A percentile compares a stretch with the other conserved stretches of the same genome.
These are phyloP conservation scores for Pseudogymnoascus sp. DNA, from an alignment of 2,329 filamentous ascomycete genomes.

Conservation along the genomic window DNA sequence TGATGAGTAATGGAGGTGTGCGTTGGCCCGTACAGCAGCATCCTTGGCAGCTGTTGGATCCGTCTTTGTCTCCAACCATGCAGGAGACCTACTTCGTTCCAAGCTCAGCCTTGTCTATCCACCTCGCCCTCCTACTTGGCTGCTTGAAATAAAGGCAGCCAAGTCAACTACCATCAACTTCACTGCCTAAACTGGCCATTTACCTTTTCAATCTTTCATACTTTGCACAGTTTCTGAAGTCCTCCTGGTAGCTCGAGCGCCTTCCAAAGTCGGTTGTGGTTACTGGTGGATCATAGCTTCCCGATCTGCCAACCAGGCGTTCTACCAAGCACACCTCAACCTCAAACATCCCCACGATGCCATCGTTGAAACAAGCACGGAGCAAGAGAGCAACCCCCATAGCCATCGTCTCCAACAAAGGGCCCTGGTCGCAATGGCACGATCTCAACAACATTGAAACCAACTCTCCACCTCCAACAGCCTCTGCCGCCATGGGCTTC, in stretches of 20 bases:
- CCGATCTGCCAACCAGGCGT: background rate
- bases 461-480: background rate
- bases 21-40: background rate
- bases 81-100: background rate
- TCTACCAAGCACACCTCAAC: background rate
- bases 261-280: background rate
- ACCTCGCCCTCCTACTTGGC: background rate
- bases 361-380: background rate
- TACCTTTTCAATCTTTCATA: background rate
- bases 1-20: conserved; percentile 2
- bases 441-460: background rate
- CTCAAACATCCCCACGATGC: conserved; percentile 1
- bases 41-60: background rate
- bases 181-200: background rate
- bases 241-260: background rate
- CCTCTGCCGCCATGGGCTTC: background rate
- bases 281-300: conserved; percentile 6
- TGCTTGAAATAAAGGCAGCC: background rate
- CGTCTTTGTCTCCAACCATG: background rate
- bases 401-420: background rate
- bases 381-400: conserved; percentile 5
- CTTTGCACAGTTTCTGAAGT: background rate
- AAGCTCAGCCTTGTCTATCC: background rate
- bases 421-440: background rate
- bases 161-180: background rate